Base-by-base conservation (phyloP, 73 alveolate species). In the Durusdinium trenchii region DNA sequence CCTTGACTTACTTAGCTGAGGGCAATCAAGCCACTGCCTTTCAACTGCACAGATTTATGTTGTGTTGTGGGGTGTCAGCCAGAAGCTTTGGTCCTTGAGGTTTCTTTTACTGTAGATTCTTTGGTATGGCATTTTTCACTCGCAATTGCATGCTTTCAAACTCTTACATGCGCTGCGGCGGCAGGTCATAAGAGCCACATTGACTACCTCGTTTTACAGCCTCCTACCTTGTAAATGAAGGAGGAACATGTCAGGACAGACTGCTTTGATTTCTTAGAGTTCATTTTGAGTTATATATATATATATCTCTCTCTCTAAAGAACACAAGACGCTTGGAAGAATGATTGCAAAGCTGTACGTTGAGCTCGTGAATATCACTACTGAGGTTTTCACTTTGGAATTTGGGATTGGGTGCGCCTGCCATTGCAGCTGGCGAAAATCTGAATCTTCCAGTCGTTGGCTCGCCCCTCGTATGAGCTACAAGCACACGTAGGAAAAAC, bases 171-270 rank as follows among this genome's bases (percentile, higher is more conserved):
- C 81, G 16, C 42, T 48, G 46, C 36, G 46, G 30, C 3, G 51
- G 4, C 14, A 91, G 97, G 97, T 51, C 97, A 91, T 87, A 91
- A 91, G 47, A 91, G 97, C 89, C 97, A 91, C 87, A 91, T 91
- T 28, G 97, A 91, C 76, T 91, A 91, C 89, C 83, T 91, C 30
- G 97, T 91, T 43, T 76, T 91, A 52, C 97, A 91, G 97, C 40
- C 26, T 48, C 87, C 36, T 48, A 86, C 52, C 64, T 30, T 18
- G 42, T 18, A 28, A 20, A 1, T 23, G 26, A 12, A 78, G 42
- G 10, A n/a, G 3, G 82, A 60, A 60, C 18, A 32, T 23, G 30
- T 60, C 73, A 60, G 73, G 30, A 60, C 18, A 32, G 73, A 60
- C 73, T 60, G n/a, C n/a, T 1, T 1, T 23, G 73, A 60, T 32